Evolutionary conservation across 139 green algal genomes (phyloP), one percentile per base, ranked within the genome.

Genomic region (Edaphochlamys debaryana): DNA sequence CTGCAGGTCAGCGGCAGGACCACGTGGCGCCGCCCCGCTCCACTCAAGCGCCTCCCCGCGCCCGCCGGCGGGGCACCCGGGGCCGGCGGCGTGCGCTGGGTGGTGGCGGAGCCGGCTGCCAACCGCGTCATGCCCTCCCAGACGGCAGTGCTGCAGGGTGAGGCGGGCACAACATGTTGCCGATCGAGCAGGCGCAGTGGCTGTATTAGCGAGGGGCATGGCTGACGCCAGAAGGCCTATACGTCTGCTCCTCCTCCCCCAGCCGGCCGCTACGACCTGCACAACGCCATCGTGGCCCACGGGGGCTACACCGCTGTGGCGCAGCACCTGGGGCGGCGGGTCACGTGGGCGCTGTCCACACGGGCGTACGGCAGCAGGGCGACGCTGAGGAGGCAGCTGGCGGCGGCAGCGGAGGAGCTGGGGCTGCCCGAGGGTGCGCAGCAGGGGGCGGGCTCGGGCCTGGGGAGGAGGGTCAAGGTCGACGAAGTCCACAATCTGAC

Each of bases 81-180:
- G 8, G 73, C 37, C 20, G 37, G 37, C 3, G 54, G 36, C 25
- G n/a, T 30, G 37, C 54, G 58, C 8, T 69, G 37, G 73, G 27
- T 58, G 38, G 54, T 58, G 50, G 48, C 20, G 50, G 76, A 82
- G 76, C 42, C 62, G 41, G 32, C n/a, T n/a, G n/a, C n/a, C n/a
- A n/a, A n/a, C n/a, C n/a, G n/a, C n/a, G n/a, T 75, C 6, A 83
- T 83, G 77, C 77, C 77, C 11, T 83, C 77, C 20, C 77, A n/a
- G 22, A 15, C 42, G 0, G 32, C 37, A 0, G 20, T 83, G 42
- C 48, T 74, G 34, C 34, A 38, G 36, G 77, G 77, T 83, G 37
- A 27, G 72, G 15, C 6, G 54, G 22, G 23, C n/a, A n/a, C n/a
- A n/a, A n/a, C n/a, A n/a, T n/a, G n/a, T n/a, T n/a, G n/a, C n/a